A percentile compares a stretch with the other conserved stretches of the same genome.
These are phyloP conservation scores for Phytopythium chamaehyphon DNA, from an alignment of 352 stramenopile genomes.

Conservation along the genomic window DNA sequence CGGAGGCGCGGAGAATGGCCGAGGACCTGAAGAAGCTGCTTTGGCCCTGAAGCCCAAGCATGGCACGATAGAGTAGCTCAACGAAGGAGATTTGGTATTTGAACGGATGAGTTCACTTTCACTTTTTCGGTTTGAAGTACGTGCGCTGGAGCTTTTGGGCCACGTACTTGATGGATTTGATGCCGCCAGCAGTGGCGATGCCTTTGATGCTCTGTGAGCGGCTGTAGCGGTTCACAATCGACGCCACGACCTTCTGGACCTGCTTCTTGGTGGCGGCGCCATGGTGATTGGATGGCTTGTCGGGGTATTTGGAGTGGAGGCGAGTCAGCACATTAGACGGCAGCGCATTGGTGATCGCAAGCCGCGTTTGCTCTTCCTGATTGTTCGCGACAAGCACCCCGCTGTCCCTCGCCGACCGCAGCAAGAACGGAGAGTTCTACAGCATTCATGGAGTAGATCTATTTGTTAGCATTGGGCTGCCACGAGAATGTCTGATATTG, in stretches of 20 bases:
- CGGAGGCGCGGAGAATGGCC: conserved; percentile 56
- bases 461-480: not conserved
- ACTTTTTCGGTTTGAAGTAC: conserved; percentile 52
- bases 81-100: no score
- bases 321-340: conserved; percentile 42
- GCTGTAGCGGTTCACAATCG: conserved; percentile 82
- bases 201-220: conserved; percentile 88
- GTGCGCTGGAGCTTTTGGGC: conserved; percentile 84
- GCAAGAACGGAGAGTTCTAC: conserved; percentile 65
- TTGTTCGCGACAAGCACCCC: conserved; percentile 51
- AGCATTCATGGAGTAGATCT: not conserved
- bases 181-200: conserved; percentile 74
- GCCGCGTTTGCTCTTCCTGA: conserved; percentile 22
- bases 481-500: not conserved
- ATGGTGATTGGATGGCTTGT: conserved; percentile 21
- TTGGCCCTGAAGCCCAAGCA: conserved; percentile 1
- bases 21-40: conserved; percentile 33
- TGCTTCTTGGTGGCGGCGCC: conserved; percentile 52
- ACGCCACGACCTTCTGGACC: conserved; percentile 50
- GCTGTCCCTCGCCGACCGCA: conserved; percentile 36
- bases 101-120: conserved; percentile 1
- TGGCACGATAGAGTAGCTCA: conserved; percentile 5
- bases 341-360: conserved; percentile 45
- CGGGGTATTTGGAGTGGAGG: conserved; percentile 24
- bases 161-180: conserved; percentile 81